Base-by-base conservation (phyloP, 495 filamentous ascomycete species). In the Aspergillus incahuasiensis region DNA sequence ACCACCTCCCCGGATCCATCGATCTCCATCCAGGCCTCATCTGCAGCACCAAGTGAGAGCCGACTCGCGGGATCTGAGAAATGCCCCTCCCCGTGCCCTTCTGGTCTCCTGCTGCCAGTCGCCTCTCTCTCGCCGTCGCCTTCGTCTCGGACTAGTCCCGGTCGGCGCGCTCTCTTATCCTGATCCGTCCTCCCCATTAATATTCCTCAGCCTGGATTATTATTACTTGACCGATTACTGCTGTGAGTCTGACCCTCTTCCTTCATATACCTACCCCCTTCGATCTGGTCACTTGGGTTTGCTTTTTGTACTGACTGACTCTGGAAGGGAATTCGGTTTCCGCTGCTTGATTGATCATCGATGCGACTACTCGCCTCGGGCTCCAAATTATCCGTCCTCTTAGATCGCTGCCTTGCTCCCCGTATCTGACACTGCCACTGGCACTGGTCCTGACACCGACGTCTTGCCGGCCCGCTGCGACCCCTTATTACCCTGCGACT, bases 341-440 rank as follows among this genome's bases (percentile, higher is more conserved):
- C n/a, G n/a, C n/a, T n/a, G n/a, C n/a, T n/a, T n/a, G n/a, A 30
- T 24, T 34, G 45, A 59, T 54, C 45, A 54, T 55, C 51, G 54
- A 59, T 59, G 57, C 57, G 30, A 59, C 51, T 46, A 59, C 51
- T 46, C 34, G 44, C 38, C 16, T 44, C 41, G 20, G 44, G n/a
- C 51, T 15, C 45, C 50, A 54, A 52, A 54, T 48, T 59, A 52
- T 44, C 41, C 28, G 13, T 54, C 50, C 20, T 44, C 30, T 39
- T 32, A 52, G 32, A 39, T 39, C 47, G 47, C 47, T 52, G 40
- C 34, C 3, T 28, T 52, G 22, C 30, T 28, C 21, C 22, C 35
- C n/a, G 40, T 34, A 32, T 35, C 32, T 35, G 32, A 35, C 32
- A 35, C 13, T 28, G n/a, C n/a, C n/a, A n/a, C n/a, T n/a, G n/a